These are phyloP conservation scores for Eucalyptus coolabah DNA, from an alignment of 345 rosid genomes.

Conservation along the genomic window DNA sequence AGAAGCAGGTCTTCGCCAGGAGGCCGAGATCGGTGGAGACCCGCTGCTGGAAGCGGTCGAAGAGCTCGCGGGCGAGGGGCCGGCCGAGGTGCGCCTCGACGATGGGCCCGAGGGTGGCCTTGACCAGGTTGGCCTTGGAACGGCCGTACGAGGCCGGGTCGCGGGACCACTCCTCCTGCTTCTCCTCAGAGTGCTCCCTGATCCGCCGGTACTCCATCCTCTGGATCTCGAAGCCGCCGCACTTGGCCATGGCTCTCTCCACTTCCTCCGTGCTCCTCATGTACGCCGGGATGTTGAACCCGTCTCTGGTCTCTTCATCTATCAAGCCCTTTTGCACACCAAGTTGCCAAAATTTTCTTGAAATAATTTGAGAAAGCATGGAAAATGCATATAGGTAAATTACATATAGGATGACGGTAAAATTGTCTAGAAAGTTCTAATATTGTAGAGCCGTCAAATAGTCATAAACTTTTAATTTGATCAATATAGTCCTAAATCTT, in stretches of 20 bases:
- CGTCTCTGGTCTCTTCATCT: conserved; percentile 41
- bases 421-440: background rate
- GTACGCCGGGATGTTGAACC: conserved; percentile 50
- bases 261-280: conserved; percentile 56
- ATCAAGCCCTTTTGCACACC: conserved; percentile 17
- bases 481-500: background rate
- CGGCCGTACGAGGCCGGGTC: conserved; percentile 43
- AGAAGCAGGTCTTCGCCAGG: conserved; percentile 33
- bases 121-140: conserved; percentile 40
- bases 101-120: conserved; percentile 41
- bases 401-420: background rate
- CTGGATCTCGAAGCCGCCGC: conserved; percentile 43
- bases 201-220: conserved; percentile 34
- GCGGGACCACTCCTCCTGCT: conserved; percentile 32
- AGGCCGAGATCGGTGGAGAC: conserved; percentile 26
- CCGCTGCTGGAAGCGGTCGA: conserved; percentile 21
- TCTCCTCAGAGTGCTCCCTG: conserved; percentile 29
- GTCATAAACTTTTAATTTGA: fast-evolving
- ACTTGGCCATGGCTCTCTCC: conserved; percentile 16
- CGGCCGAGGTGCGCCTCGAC: conserved; percentile 39
- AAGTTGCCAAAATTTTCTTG: background rate
- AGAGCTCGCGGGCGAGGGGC: conserved; percentile 25
- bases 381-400: background rate
- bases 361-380: background rate
- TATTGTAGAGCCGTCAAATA: background rate